Base-by-base conservation (phyloP, 805 yeast species). In the Candida broadrunensis region DNA sequence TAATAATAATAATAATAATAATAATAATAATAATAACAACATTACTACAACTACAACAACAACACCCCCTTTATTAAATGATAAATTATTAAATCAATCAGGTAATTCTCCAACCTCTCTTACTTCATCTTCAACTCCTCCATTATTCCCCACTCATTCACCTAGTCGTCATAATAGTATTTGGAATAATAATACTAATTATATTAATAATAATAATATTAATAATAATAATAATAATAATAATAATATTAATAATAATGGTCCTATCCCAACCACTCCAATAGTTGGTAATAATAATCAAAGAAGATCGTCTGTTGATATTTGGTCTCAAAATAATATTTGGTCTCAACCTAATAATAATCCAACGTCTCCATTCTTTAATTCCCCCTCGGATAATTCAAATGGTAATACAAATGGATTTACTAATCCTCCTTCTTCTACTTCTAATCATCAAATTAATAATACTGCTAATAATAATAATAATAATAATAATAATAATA, bases 291-390 rank as follows among this genome's bases (percentile, higher is more conserved):
- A 25, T n/a, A 25, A 25, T 13, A 25, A 25, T 13, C 32, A 29
- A 15, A 29, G 32, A 29, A 29, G 32, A 15, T n/a, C 32, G 5
- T 29, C 32, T 14, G 12, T 29, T 14, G 32, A 29, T 29, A 29
- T 29, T 29, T 29, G 32, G 32, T 5, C 32, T n/a, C 32, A 14
- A 15, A 29, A 29, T 29, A 29, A 29, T 11, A 29, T 29, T 29
- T 29, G 32, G 32, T 29, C 32, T 29, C 32, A 29, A 29, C 32
- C 32, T 25, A 25, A 7, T 25, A 25, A 25, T 25, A 25, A 25
- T 13, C 29, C 29, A 29, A 29, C n/a, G n/a, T 13, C 32, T 14
- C 32, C 32, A 5, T 29, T 29, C 14, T 29, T 29, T 8, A 29
- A 15, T 29, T 29, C 32, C 5, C 32, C 32, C 12, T 29, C 32